phyloP scores from a whole-genome alignment of 352 stramenopile genomes.

The Globisporangium barbulae region DNA sequence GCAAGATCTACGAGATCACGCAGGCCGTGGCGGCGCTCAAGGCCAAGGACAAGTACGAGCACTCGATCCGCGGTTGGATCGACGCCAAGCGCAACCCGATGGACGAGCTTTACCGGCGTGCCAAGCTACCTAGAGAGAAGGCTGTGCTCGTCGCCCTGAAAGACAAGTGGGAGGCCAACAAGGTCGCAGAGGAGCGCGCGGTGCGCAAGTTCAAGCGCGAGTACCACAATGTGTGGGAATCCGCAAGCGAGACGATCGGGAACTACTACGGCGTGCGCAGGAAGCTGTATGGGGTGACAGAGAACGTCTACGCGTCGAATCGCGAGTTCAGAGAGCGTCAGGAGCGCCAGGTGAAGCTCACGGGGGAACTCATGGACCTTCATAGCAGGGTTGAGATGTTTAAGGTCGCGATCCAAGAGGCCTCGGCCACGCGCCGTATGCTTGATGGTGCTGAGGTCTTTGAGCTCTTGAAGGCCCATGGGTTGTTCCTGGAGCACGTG shows the following conservation, averaged over 20 bases:
- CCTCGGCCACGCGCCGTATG: slow-evolving; percentile 38
- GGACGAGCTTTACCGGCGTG: slow-evolving; percentile 59
- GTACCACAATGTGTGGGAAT: slow-evolving; percentile 22
- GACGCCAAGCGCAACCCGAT: slow-evolving; percentile 60
- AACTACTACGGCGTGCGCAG: slow-evolving; percentile 38
- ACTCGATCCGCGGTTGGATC: slow-evolving; percentile 43
- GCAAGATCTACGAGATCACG: slow-evolving; percentile 55
- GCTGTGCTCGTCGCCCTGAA: slow-evolving; percentile 38
- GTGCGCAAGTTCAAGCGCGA: slow-evolving; percentile 45
- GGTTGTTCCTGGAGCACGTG: slow-evolving; percentile 23
- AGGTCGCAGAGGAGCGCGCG: slow-evolving; percentile 39
- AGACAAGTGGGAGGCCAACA: slow-evolving; percentile 48
- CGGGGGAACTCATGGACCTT: slow-evolving; percentile 31
- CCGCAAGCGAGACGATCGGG: slow-evolving; percentile 35
- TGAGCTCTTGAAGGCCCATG: slow-evolving; percentile 41
- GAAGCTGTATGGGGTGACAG: slow-evolving; percentile 64
- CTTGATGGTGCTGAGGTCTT: slow-evolving; percentile 53
- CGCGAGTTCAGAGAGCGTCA: slow-evolving; percentile 37
- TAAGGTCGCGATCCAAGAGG: slow-evolving; percentile 38
- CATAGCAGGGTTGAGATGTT: slow-evolving; percentile 33
- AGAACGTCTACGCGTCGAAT: slow-evolving; percentile 66
- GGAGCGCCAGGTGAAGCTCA: slow-evolving; percentile 29
- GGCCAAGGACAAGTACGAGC: slow-evolving; percentile 54
- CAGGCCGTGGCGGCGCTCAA: slow-evolving; percentile 47
- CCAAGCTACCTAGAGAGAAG: slow-evolving; percentile 43